These are phyloP conservation scores for Ceratobasidium sp. DNA, from an alignment of 1,284 basidiomycete genomes.

Conservation along the genomic window DNA sequence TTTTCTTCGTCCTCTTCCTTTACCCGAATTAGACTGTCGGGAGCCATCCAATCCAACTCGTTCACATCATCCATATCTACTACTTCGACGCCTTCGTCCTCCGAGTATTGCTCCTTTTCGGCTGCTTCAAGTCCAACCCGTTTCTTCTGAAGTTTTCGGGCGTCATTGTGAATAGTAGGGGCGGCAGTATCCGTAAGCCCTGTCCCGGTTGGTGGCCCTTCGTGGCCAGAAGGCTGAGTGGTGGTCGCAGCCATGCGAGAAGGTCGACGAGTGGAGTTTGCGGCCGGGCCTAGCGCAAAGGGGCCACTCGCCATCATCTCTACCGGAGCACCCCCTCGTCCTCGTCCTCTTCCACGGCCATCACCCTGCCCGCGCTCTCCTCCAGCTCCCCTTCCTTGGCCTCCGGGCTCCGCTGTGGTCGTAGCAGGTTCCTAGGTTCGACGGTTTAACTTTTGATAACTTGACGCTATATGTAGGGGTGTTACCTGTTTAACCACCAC, in stretches of 20 bases:
- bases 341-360: constrained; percentile 58
- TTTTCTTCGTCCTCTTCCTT: constrained; percentile 61
- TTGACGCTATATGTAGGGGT: not conserved
- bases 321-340: constrained; percentile 61
- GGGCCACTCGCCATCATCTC: constrained; percentile 87
- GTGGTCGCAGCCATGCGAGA: constrained; percentile 45
- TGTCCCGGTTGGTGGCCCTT: constrained; percentile 44
- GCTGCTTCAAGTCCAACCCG: constrained; percentile 56
- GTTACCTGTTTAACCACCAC: constrained; percentile 17
- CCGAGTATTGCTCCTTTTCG: constrained; percentile 77
- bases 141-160: constrained; percentile 51
- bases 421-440: constrained; percentile 12
- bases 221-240: constrained; percentile 58
- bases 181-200: constrained; percentile 60
- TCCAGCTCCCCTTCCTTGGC: constrained; percentile 13
- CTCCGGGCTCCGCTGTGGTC: constrained; percentile 17
- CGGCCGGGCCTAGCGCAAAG: constrained; percentile 84
- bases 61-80: constrained; percentile 87
- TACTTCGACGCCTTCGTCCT: constrained; percentile 87
- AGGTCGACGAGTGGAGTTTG: constrained; percentile 62
- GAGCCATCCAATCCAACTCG: constrained; percentile 88
- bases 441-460: constrained; percentile 45
- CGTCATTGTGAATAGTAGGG: constrained; percentile 60
- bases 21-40: constrained; percentile 68
- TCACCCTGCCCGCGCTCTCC: constrained; percentile 62